Base-by-base conservation (phyloP, 2,329 filamentous ascomycete species). In the Phaeosphaeriaceae sp. region DNA sequence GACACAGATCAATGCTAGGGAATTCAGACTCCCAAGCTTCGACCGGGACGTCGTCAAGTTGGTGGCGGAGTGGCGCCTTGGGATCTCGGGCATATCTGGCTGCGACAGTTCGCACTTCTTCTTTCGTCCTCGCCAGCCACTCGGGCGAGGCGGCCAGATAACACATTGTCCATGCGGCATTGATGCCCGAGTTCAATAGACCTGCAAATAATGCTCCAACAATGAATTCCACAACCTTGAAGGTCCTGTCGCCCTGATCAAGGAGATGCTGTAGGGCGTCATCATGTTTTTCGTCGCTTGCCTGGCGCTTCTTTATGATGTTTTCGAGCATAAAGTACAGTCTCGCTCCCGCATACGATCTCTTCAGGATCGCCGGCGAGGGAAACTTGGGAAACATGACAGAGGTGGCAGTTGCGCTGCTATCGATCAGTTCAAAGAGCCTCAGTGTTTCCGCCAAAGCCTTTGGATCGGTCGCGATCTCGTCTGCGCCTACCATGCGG, bases 21-120 rank as follows among this genome's bases (percentile, higher is more conserved):
- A 88, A 86, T 19, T 84, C 82, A 13, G 69, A 51, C 66, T 88
- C 85, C 85, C 85, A 88, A 0, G 80, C 82, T 15, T 85, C 82
- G 25, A 86, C 68, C 0, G 79, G 78, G 0, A 88, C 72, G 1
- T 75, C 67, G 36, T 76, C 71, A 1, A 88, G 69, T 20, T 77
- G 73, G 1, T 77, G 68, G 25, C 69, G 69, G 13, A 80, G 67
- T 2, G 79, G 68, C 3, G 71, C 61, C n/a, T 68, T 65, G 0
- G 62, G 57, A 55, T 79, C 66, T 1, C 73, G 66, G 15, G 80
- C 74, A 67, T 86, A 77, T 62, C 77, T 81, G 50, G 75, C 70
- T 0, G 85, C 76, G 7, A 77, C 80, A 2, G 61, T 63, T 50
- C 82, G 76, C 17, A 88, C 77, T 69, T 88, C 85, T 7, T 75